Evolutionary conservation across 768 basidiomycete genomes (phyloP).

Genomic region (Rhizopogon sp.): DNA sequence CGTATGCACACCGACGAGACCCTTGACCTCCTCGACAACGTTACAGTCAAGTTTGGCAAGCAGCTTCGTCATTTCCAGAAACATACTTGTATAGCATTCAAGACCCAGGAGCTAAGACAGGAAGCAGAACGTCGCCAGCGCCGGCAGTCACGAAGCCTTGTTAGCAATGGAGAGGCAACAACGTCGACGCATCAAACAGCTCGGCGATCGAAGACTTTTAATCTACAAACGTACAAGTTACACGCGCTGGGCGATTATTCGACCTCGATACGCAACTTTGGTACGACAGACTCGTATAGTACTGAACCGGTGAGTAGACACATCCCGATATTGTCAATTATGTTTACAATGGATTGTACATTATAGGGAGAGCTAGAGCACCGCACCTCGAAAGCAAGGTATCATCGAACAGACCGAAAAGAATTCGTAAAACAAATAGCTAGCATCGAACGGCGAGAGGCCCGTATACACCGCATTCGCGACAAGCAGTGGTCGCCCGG

Average conservation of each 20-base stretch:
- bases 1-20: slow-evolving; percentile 24
- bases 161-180: neutral
- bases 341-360: neutral
- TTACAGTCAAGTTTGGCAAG: slow-evolving; percentile 12
- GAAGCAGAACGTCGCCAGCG: slow-evolving; percentile 3
- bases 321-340: neutral
- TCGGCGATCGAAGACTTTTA: slow-evolving; percentile 13
- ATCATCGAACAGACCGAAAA: slow-evolving; percentile 3
- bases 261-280: slow-evolving; percentile 14
- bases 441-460: neutral
- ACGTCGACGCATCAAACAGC: neutral
- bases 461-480: neutral
- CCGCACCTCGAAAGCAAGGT: slow-evolving; percentile 4
- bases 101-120: slow-evolving; percentile 10
- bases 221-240: slow-evolving; percentile 25
- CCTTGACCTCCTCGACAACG: slow-evolving; percentile 7
- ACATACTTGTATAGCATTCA: slow-evolving; percentile 15
- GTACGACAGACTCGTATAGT: slow-evolving; percentile 30
- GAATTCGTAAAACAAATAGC: neutral
- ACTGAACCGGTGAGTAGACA: slow-evolving; percentile 24
- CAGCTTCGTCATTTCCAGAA: slow-evolving; percentile 17
- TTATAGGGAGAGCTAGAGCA: slow-evolving; percentile 14
- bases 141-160: neutral
- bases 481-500: neutral
- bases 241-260: slow-evolving; percentile 30